phyloP scores from a whole-genome alignment of 2,329 filamentous ascomycete species.

The Penicillium rolfsii region DNA sequence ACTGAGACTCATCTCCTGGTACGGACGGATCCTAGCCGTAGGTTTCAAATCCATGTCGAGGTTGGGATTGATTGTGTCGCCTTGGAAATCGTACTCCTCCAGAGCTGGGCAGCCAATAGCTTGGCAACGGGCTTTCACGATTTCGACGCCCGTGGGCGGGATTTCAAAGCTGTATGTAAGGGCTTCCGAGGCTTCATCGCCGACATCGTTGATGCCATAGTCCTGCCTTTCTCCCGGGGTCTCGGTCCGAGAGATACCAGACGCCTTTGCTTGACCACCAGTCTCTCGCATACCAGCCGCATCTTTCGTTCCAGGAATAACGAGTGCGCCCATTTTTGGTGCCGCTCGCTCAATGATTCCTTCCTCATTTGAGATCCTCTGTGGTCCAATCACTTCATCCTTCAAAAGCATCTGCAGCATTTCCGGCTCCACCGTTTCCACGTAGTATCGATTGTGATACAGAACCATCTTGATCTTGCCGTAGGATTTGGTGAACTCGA shows the following conservation, averaged over 20 bases:
- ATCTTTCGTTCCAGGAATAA: constrained; percentile 93
- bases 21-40: constrained; percentile 47
- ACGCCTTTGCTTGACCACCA: constrained; percentile 42
- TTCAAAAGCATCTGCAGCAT: constrained; percentile 85
- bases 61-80: constrained; percentile 85
- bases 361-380: constrained; percentile 73
- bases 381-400: constrained; percentile 78
- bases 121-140: constrained; percentile 85
- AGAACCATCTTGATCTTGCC: constrained; percentile 95
- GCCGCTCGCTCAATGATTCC: constrained; percentile 78
- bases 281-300: constrained; percentile 85
- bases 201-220: constrained; percentile 70
- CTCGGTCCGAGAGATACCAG: constrained; percentile 45
- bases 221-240: constrained; percentile 67
- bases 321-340: constrained; percentile 81
- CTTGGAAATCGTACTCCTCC: constrained; percentile 96
- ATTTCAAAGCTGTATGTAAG: constrained; percentile 95
- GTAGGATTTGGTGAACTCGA: constrained; percentile 84
- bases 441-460: constrained; percentile 91
- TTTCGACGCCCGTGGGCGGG: constrained; percentile 76
- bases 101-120: constrained; percentile 84
- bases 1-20: constrained; percentile 95
- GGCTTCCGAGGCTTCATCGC: constrained; percentile 78
- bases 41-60: constrained; percentile 90
- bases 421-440: constrained; percentile 86